A percentile compares a stretch with the other conserved stretches of the same genome.
These are phyloP conservation scores for Rhizophagus clarus DNA, from an alignment of 192 early-diverging fungal genomes.

Conservation along the genomic window DNA sequence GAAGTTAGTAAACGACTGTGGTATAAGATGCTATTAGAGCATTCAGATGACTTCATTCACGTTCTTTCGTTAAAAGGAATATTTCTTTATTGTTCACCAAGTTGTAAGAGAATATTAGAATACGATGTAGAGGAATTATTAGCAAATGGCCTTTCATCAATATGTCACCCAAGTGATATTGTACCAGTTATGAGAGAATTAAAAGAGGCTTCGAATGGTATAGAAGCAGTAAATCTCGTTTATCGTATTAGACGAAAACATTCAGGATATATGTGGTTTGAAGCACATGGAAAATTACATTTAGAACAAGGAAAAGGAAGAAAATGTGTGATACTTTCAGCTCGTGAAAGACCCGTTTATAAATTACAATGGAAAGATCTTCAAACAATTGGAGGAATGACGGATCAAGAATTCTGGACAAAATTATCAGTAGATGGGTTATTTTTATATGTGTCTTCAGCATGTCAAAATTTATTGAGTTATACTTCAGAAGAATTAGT, in stretches of 20 bases:
- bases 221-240: constrained; percentile 55
- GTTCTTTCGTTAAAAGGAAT: constrained; percentile 68
- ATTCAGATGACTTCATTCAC: constrained; percentile 63
- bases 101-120: constrained; percentile 50
- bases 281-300: constrained; percentile 62
- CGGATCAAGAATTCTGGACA: constrained; percentile 58
- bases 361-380: constrained; percentile 40
- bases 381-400: constrained; percentile 25
- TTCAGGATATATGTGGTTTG: constrained; percentile 66
- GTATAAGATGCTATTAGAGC: constrained; percentile 53
- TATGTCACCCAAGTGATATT: constrained; percentile 68
- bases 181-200: constrained; percentile 71
- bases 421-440: constrained; percentile 64
- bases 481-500: constrained; percentile 38
- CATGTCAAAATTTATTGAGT: constrained; percentile 36
- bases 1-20: constrained; percentile 37
- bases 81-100: constrained; percentile 63
- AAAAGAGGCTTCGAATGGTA: constrained; percentile 47
- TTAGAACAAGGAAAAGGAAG: constrained; percentile 67
- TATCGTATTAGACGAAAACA: constrained; percentile 62
- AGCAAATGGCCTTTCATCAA: constrained; percentile 56
- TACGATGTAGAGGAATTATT: constrained; percentile 59
- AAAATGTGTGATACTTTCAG: constrained; percentile 69
- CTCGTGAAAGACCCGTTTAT: constrained; percentile 53
- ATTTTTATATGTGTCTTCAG: constrained; percentile 50